Evolutionary conservation across 2,329 filamentous ascomycete species (phyloP).

Genomic region (Sarocladium kiliense): DNA sequence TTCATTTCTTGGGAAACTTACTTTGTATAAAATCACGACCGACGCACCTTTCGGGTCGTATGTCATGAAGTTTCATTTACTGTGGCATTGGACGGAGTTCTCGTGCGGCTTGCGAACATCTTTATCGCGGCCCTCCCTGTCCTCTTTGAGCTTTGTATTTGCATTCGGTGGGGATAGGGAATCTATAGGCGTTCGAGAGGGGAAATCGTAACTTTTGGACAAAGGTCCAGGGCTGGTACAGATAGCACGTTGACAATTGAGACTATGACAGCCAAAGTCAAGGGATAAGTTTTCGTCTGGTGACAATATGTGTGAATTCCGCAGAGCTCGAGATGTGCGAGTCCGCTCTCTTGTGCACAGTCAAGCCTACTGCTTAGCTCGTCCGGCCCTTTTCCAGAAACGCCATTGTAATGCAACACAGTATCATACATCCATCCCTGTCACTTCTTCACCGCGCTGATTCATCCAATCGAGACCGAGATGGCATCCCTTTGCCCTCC

Average conservation of each 20-base stretch:
- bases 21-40: neutral
- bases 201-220: neutral
- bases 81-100: conserved; percentile 4
- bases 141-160: neutral
- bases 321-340: neutral
- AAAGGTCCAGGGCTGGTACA: neutral
- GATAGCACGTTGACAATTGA: neutral
- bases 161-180: neutral
- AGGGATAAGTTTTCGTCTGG: neutral
- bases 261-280: neutral
- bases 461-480: too few species aligned
- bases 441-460: neutral
- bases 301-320: neutral
- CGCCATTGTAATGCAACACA: conserved; percentile 5
- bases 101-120: neutral
- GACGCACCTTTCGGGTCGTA: neutral
- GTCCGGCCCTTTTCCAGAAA: neutral
- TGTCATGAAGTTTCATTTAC: neutral
- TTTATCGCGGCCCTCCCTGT: neutral
- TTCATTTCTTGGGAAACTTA: neutral
- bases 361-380: neutral
- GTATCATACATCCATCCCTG: conserved; percentile 20
- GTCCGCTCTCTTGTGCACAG: neutral
- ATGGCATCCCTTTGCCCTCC: neutral
- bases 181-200: neutral